Conservation (phyloP, 495 filamentous ascomycete species). For the Bacidia gigantensis region DNA sequence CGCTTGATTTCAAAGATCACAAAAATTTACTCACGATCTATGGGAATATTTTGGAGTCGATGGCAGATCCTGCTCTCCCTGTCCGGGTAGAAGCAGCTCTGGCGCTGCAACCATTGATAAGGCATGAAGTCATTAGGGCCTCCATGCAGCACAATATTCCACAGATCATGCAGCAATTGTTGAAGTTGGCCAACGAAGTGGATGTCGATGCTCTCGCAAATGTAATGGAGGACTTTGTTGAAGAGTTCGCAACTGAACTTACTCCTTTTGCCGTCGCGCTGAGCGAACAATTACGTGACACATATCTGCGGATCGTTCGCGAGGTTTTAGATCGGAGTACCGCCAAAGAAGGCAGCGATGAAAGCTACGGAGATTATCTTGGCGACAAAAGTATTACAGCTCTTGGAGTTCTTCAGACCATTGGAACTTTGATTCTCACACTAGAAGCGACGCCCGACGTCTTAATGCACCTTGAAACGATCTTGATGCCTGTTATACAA, state of each 20-base stretch:
- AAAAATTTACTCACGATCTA: slow-evolving; percentile 93
- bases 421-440: slow-evolving; percentile 91
- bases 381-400: slow-evolving; percentile 99
- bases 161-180: slow-evolving; percentile 97
- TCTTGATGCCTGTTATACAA: slow-evolving; percentile 91
- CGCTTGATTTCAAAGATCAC: slow-evolving; percentile 87
- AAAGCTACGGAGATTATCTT: slow-evolving; percentile 73
- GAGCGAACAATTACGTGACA: slow-evolving; percentile 91
- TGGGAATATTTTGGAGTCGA: slow-evolving; percentile 89
- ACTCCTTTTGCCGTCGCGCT: slow-evolving; percentile 97
- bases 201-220: slow-evolving; percentile 92
- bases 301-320: slow-evolving; percentile 83
- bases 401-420: slow-evolving; percentile 90
- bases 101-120: slow-evolving; percentile 85
- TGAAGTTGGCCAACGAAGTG: slow-evolving; percentile 91
- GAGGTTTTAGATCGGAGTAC: slow-evolving; percentile 77
- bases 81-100: slow-evolving; percentile 91
- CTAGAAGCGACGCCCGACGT: slow-evolving; percentile 94
- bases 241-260: slow-evolving; percentile 89
- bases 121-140: slow-evolving; percentile 82
- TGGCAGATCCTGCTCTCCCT: slow-evolving; percentile 82
- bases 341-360: slow-evolving; percentile 54
- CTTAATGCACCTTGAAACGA: slow-evolving; percentile 80
- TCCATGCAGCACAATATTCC: slow-evolving; percentile 97
- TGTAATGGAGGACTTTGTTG: slow-evolving; percentile 99